Evolutionary conservation across 805 yeast species (phyloP), one percentile per base, ranked within the genome.

Genomic region (Candida tallmaniae): DNA sequence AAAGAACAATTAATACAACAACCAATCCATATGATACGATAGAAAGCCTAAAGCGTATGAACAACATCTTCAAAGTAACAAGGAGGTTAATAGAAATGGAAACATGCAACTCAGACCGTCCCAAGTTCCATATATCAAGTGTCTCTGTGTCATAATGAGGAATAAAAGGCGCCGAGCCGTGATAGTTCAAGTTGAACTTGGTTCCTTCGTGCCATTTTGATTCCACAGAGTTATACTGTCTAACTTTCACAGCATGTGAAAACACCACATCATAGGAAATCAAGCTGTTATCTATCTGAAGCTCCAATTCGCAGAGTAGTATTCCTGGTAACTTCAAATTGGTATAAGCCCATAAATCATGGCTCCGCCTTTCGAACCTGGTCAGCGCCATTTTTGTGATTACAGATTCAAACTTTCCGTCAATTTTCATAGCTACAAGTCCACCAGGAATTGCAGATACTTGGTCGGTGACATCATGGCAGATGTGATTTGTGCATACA

Each of bases 11-110:
- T 0, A 76, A 56, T 1, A 80, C 68, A 12, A 83, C 62, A 25
- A 77, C 74, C 1, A 81, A 64, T 3, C 95, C 88, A 35, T 83
- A 70, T 1, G 88, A 70, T 4, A 84, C 80, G 26, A 83, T 62
- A 1, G 84, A 76, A 10, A 90, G 68, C 48, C 98, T 70, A 56
- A 83, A 90, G 36, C 95, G 68, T 45, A 88, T 64, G 4, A 84
- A 80, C 30, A 89, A 58, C 43, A 83, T 67, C 37, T 79, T 81
- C 39, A 89, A 56, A 24, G 90, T 80, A 20, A 70, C 65, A 29
- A 73, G 46, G 51, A 76, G 56, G 53, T 83, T 82, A 11, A 84
- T 61, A 6, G 64, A 50, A 10, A 35, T 8, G 3, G 14, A 10
- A 22, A 35, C 12, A 4, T 29, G 30, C 17, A 53, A n/a, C 3